These are phyloP conservation scores for Globisporangium heterothallicum DNA, from an alignment of 352 stramenopile genomes.

Conservation along the genomic window DNA sequence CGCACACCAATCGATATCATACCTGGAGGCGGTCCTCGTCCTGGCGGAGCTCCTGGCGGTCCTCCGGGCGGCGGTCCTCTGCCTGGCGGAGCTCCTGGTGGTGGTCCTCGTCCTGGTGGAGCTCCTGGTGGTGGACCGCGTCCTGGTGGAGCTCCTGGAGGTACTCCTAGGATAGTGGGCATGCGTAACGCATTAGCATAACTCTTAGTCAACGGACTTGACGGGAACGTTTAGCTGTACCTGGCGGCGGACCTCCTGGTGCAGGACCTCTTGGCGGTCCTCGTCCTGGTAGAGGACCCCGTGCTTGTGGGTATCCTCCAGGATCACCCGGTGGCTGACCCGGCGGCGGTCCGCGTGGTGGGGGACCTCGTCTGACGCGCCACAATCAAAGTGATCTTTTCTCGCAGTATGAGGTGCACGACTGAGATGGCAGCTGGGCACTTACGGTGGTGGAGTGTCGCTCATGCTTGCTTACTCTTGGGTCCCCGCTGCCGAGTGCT, in stretches of 20 bases:
- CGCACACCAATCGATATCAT: background rate
- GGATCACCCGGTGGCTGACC: conserved; percentile 22
- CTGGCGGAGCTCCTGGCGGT: conserved; percentile 14
- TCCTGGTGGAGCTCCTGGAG: conserved; percentile 14
- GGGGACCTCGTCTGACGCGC: conserved; percentile 14
- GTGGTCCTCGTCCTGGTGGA: conserved; percentile 12
- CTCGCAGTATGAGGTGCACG: background rate
- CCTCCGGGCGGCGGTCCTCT: conserved; percentile 18
- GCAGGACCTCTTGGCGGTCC: conserved; percentile 24
- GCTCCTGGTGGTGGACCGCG: conserved; percentile 16
- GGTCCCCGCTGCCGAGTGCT: too few species aligned
- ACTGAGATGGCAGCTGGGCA: background rate
- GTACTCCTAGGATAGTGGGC: conserved; percentile 18
- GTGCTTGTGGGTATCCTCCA: conserved; percentile 42
- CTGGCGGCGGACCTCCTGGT: conserved; percentile 38
- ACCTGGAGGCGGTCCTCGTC: conserved; percentile 31
- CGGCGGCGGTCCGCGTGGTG: conserved; percentile 33
- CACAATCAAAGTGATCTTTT: background rate
- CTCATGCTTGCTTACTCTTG: conserved; percentile 18
- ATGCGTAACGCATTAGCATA: too few species aligned
- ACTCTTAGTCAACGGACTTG: too few species aligned
- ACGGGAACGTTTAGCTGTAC: conserved; percentile 12
- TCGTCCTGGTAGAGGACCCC: conserved; percentile 44
- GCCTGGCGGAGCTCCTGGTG: conserved; percentile 11
- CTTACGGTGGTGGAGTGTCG: conserved; percentile 23